Conservation (phyloP, 441 rosid genomes). For the Adansonia gregorii region DNA sequence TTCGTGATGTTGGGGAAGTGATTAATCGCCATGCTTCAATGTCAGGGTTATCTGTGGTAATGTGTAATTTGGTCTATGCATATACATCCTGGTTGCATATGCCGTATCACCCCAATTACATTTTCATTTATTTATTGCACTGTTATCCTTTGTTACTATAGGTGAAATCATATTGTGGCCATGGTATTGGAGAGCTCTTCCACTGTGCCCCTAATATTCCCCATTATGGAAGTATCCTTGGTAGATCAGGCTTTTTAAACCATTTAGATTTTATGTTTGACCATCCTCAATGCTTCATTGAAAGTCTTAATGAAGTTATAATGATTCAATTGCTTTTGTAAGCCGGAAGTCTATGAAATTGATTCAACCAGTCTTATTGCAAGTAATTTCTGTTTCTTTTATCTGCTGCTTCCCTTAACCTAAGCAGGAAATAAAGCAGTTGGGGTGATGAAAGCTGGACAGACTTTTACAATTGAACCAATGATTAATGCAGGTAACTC, state of each 20-base stretch:
- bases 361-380: neutral
- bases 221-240: constrained; percentile 87
- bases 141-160: constrained; percentile 35
- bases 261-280: neutral
- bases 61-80: constrained; percentile 19
- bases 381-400: constrained; percentile 18
- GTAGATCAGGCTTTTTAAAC: constrained; percentile 26
- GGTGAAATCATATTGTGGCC: constrained; percentile 95
- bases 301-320: neutral
- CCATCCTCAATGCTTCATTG: constrained; percentile 1
- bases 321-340: neutral
- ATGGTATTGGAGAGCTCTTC: constrained; percentile 96
- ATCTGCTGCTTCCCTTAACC: constrained; percentile 47
- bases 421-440: constrained; percentile 88
- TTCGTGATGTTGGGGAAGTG: constrained; percentile 92
- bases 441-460: constrained; percentile 96
- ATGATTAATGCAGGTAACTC: constrained; percentile 89
- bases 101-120: neutral
- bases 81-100: neutral
- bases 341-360: neutral
- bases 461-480: constrained; percentile 95
- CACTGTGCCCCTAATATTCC: constrained; percentile 98
- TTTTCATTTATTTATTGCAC: constrained; percentile 2
- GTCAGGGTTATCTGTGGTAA: constrained; percentile 98
- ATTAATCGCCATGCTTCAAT: constrained; percentile 85